Conservation (phyloP, 768 basidiomycete genomes). For the Tephrocybe sp. region DNA sequence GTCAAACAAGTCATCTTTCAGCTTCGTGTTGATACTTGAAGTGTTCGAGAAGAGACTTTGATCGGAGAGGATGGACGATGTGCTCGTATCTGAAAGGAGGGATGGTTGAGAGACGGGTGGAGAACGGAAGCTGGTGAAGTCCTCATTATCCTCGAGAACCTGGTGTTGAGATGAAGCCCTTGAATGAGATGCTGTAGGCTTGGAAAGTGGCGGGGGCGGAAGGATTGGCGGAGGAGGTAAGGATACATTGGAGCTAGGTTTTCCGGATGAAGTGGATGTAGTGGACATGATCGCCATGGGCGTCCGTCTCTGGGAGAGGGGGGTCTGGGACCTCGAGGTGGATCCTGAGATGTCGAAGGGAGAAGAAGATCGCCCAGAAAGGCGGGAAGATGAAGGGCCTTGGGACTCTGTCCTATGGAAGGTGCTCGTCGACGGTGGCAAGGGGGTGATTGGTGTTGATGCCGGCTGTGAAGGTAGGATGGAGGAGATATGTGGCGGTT, state of each 20-base stretch:
- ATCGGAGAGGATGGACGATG: constrained; percentile 23
- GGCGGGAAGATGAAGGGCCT: constrained; percentile 4
- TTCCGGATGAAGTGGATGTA: constrained; percentile 20
- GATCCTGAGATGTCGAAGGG: constrained; percentile 11
- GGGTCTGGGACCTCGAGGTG: constrained; percentile 15
- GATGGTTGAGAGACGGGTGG: constrained; percentile 23
- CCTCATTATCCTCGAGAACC: constrained; percentile 39
- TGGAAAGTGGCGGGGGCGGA: constrained; percentile 22
- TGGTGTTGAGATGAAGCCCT: constrained; percentile 22
- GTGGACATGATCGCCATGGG: constrained; percentile 33
- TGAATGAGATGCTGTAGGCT: constrained; percentile 26
- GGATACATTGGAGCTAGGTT: constrained; percentile 17
- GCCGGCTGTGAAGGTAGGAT: not conserved
- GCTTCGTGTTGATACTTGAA: constrained; percentile 13
- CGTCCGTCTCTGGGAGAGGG: constrained; percentile 16
- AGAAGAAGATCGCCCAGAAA: constrained; percentile 9
- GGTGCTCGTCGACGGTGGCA: not conserved
- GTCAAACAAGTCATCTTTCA: constrained; percentile 17
- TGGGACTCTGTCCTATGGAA: constrained; percentile 5
- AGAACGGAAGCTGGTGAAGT: constrained; percentile 53
- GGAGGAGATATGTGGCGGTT: constrained; percentile 12
- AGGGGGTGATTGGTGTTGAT: not conserved
- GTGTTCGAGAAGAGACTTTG: constrained; percentile 16
- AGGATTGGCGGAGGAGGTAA: constrained; percentile 24
- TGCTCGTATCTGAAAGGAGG: constrained; percentile 19